Conservation (phyloP, 2,329 filamentous ascomycete species). For the Beauveria caledonica region DNA sequence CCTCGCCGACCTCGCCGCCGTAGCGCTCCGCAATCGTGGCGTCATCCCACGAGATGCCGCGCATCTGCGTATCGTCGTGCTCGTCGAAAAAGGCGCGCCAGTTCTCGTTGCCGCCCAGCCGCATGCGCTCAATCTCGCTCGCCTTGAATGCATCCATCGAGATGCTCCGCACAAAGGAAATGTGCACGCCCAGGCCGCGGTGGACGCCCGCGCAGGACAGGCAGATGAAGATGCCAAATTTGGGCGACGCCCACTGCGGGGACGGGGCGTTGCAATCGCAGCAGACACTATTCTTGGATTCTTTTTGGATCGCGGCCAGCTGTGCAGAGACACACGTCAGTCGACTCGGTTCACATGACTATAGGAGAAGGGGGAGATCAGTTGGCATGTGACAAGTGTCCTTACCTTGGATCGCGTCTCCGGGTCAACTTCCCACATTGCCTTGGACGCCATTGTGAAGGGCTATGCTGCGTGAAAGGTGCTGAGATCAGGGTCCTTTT, state of each 20-base stretch:
- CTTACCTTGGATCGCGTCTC: conserved; percentile 89
- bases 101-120: conserved; percentile 77
- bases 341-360: conserved; percentile 7
- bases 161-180: conserved; percentile 94
- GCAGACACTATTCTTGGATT: conserved; percentile 79
- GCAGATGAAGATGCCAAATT: conserved; percentile 98
- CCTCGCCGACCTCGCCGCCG: conserved; percentile 80
- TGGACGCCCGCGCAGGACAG: conserved; percentile 92
- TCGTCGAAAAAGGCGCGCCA: conserved; percentile 84
- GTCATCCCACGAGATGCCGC: conserved; percentile 69
- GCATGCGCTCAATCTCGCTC: conserved; percentile 88
- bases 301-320: conserved; percentile 87
- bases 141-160: conserved; percentile 99
- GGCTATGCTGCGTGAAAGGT: background rate
- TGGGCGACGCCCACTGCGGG: conserved; percentile 95
- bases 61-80: conserved; percentile 57
- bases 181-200: conserved; percentile 90
- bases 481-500: background rate
- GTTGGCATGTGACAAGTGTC: conserved; percentile 3
- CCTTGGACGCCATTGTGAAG: conserved; percentile 55
- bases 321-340: conserved; percentile 29
- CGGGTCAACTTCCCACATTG: conserved; percentile 98
- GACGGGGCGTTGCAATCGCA: conserved; percentile 94
- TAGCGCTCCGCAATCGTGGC: conserved; percentile 87
- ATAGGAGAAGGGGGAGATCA: background rate